Evolutionary conservation across 345 rosid species (phyloP).

Genomic region (Corymbia maculata): DNA sequence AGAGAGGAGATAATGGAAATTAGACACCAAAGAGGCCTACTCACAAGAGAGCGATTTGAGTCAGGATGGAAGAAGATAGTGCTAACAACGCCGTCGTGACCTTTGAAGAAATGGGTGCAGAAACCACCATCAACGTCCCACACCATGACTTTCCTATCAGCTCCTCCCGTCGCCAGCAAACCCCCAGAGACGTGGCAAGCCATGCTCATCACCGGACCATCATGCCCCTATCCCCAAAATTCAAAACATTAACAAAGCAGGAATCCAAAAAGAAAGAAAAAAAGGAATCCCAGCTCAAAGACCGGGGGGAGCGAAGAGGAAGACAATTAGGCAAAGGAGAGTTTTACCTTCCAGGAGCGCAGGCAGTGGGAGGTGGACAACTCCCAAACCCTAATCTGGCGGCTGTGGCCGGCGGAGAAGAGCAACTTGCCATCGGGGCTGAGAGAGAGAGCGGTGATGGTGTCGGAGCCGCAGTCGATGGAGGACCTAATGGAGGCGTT

Average conservation of each 20-base stretch:
- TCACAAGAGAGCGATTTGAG: conserved; percentile 49
- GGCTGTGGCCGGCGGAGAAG: conserved; percentile 87
- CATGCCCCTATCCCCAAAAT: conserved; percentile 56
- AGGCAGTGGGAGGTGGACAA: conserved; percentile 58
- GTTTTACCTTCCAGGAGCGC: conserved; percentile 85
- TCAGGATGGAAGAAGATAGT: conserved; percentile 79
- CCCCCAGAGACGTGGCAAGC: conserved; percentile 93
- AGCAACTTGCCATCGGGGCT: conserved; percentile 74
- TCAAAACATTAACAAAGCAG: not conserved
- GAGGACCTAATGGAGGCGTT: conserved; percentile 48
- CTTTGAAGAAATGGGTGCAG: conserved; percentile 92
- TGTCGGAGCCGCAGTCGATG: conserved; percentile 60
- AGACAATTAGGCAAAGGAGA: not conserved
- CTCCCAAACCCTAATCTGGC: conserved; percentile 92
- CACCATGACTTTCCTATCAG: conserved; percentile 92
- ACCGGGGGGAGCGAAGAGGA: not conserved
- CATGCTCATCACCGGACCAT: conserved; percentile 91
- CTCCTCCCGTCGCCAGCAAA: conserved; percentile 91
- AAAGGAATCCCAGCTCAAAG: not conserved
- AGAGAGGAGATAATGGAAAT: not conserved
- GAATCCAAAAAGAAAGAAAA: not conserved
- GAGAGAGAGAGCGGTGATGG: conserved; percentile 69
- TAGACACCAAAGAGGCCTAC: conserved; percentile 5
- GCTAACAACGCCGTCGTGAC: conserved; percentile 83
- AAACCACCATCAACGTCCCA: conserved; percentile 99